Conservation (phyloP, 2,329 filamentous ascomycete genomes). For the Xylaria sp. region DNA sequence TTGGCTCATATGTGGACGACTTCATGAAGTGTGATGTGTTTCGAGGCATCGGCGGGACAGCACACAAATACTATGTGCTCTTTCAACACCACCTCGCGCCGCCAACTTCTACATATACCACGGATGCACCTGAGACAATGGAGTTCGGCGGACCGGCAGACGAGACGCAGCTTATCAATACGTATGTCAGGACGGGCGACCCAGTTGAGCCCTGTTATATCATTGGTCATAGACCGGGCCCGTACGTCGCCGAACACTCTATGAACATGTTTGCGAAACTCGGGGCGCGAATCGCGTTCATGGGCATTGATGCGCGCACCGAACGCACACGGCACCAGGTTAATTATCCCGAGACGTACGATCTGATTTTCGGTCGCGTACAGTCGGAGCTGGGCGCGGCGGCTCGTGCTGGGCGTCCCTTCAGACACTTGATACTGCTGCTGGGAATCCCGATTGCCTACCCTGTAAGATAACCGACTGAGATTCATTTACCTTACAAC, state of each 20-base stretch:
- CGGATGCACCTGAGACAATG: conserved; percentile 67
- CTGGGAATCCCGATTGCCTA: conserved; percentile 89
- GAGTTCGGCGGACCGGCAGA: conserved; percentile 72
- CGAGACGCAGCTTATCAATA: conserved; percentile 76
- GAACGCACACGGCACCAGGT: conserved; percentile 94
- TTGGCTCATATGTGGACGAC: conserved; percentile 90
- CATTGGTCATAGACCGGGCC: conserved; percentile 78
- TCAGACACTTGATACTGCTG: conserved; percentile 87
- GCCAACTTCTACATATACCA: conserved; percentile 85
- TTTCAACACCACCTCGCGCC: conserved; percentile 96
- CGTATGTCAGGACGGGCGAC: conserved; percentile 71
- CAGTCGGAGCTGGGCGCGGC: conserved; percentile 76
- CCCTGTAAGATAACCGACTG: conserved; percentile 65
- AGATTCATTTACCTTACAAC: background rate
- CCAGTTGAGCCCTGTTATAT: conserved; percentile 77
- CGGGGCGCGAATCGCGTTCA: conserved; percentile 82
- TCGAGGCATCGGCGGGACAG: conserved; percentile 87
- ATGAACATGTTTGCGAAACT: conserved; percentile 87
- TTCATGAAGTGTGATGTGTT: conserved; percentile 96
- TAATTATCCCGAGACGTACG: conserved; percentile 93
- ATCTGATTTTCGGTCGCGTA: conserved; percentile 81
- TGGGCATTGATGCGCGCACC: conserved; percentile 92
- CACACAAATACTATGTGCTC: conserved; percentile 97
- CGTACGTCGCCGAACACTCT: conserved; percentile 89
- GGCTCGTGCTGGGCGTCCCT: conserved; percentile 75